Evolutionary conservation across 2,329 filamentous ascomycete genomes (phyloP).

Genomic region (Periglandula ipomoeae): DNA sequence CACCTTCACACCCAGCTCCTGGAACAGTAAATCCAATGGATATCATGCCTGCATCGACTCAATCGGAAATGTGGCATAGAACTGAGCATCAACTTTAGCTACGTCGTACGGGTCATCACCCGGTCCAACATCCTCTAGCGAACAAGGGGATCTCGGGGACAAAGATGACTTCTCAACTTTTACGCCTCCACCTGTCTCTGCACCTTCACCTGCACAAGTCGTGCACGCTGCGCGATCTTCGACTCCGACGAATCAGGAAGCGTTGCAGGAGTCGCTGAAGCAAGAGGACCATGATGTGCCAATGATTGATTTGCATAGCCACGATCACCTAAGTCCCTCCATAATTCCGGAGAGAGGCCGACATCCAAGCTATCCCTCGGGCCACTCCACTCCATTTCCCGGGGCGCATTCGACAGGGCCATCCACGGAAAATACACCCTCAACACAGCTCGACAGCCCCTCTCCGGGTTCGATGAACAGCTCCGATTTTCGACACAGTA

Average conservation of each 20-base stretch:
- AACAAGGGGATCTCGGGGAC: conserved; percentile 1
- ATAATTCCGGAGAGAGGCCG: conserved; percentile 15
- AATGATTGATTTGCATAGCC: conserved; percentile 18
- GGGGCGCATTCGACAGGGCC: conserved; percentile 29
- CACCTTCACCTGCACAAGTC: conserved; percentile 8
- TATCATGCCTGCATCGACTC: conserved; percentile 36
- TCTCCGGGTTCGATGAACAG: conserved; percentile 30
- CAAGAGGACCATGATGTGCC: conserved; percentile 14
- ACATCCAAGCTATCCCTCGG: conserved; percentile 27
- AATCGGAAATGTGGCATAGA: conserved; percentile 27
- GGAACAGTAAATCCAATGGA: conserved; percentile 46
- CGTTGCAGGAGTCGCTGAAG: conserved; percentile 5
- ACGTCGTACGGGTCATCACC: conserved; percentile 19
- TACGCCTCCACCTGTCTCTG: conserved; percentile 14
- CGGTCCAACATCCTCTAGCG: conserved; percentile 1
- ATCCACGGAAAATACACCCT: conserved; percentile 36
- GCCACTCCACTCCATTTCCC: conserved; percentile 33
- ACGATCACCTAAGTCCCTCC: conserved; percentile 16
- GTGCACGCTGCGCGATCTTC: conserved; percentile 19
- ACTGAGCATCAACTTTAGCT: conserved; percentile 27
- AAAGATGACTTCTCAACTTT: conserved; percentile 4
- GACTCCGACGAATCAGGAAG: conserved; percentile 14
- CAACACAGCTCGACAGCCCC: conserved; percentile 34
- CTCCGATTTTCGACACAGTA: conserved; percentile 27
- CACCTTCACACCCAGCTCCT: conserved; percentile 26